Evolutionary conservation across 805 yeast genomes (phyloP).

Genomic region (Wickerhamiella bombiphila): DNA sequence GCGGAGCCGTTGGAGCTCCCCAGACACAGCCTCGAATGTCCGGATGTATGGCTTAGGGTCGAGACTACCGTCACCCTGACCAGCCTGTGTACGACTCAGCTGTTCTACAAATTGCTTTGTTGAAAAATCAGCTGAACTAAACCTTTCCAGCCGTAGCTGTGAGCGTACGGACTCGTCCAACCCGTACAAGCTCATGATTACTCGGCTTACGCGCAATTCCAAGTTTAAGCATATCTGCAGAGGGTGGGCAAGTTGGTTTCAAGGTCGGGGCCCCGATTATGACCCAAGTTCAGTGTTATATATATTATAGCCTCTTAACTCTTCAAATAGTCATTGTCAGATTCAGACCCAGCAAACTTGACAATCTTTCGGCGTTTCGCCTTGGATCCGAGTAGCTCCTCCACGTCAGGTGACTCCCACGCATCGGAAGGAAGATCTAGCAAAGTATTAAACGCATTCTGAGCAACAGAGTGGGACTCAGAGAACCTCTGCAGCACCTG

Average conservation of each 20-base stretch:
- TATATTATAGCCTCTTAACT: no score
- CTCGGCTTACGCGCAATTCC: no score
- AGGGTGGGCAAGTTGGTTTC: no score
- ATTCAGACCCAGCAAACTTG: no score
- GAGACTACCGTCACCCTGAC: slow-evolving; percentile 22
- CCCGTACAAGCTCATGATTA: slow-evolving; percentile 19
- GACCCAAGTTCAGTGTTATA: no score
- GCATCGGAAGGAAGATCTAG: neutral
- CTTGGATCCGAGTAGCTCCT: neutral
- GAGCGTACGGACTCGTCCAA: slow-evolving; percentile 23
- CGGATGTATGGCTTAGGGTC: slow-evolving; percentile 93
- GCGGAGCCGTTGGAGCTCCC: slow-evolving; percentile 49
- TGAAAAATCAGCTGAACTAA: slow-evolving; percentile 30
- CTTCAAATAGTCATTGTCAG: no score
- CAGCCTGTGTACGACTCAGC: slow-evolving; percentile 48
- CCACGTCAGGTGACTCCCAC: neutral
- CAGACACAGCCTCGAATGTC: slow-evolving; percentile 74
- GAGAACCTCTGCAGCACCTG: neutral
- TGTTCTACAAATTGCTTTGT: slow-evolving; percentile 72
- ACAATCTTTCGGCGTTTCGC: neutral
- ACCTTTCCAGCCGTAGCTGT: slow-evolving; percentile 21
- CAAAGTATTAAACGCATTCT: neutral
- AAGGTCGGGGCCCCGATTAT: no score
- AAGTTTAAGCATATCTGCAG: no score
- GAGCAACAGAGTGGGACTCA: neutral